Evolutionary conservation across 23 red algal genomes (phyloP).

Genomic region (Agarophyton chilense): DNA sequence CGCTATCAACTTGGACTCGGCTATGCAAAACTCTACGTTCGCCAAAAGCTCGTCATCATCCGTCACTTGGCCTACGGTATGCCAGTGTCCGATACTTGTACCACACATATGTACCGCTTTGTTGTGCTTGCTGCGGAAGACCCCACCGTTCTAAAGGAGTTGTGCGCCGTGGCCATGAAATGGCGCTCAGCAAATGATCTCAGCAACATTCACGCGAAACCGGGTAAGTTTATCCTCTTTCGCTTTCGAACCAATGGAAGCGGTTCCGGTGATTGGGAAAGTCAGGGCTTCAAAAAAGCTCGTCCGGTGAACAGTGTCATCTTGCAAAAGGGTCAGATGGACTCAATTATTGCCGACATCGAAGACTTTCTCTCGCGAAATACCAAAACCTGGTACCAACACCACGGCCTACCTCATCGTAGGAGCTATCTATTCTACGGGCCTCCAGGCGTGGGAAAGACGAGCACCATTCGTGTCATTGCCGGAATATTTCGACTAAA

Average conservation of each 20-base stretch:
- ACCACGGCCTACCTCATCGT: conserved; percentile 67
- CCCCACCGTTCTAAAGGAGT: conserved; percentile 21
- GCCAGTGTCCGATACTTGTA: conserved; percentile 37
- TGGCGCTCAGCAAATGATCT: conserved; percentile 53
- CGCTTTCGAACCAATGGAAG: conserved; percentile 27
- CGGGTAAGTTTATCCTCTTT: conserved; percentile 63
- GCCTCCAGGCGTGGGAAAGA: conserved; percentile 77
- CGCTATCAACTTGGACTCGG: conserved; percentile 63
- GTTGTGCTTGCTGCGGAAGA: conserved; percentile 28
- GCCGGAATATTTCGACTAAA: conserved; percentile 69
- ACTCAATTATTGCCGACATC: conserved; percentile 57
- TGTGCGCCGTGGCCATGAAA: conserved; percentile 61
- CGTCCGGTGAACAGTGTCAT: conserved; percentile 62
- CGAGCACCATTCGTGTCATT: conserved; percentile 61
- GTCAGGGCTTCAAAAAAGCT: conserved; percentile 52
- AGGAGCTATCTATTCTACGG: conserved; percentile 83
- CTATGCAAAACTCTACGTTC: conserved; percentile 46
- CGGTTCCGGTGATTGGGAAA: conserved; percentile 52
- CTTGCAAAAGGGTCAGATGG: conserved; percentile 65
- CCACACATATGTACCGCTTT: conserved; percentile 21
- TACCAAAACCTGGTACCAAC: conserved; percentile 72
- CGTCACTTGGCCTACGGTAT: conserved; percentile 48
- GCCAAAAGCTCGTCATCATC: conserved; percentile 50
- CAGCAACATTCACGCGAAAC: conserved; percentile 7
- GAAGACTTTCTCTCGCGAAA: conserved; percentile 50